A percentile compares a stretch with the other conserved stretches of the same genome.
phyloP scores from a whole-genome alignment of 805 yeast genomes.

The Phaffomyces opuntiae region DNA sequence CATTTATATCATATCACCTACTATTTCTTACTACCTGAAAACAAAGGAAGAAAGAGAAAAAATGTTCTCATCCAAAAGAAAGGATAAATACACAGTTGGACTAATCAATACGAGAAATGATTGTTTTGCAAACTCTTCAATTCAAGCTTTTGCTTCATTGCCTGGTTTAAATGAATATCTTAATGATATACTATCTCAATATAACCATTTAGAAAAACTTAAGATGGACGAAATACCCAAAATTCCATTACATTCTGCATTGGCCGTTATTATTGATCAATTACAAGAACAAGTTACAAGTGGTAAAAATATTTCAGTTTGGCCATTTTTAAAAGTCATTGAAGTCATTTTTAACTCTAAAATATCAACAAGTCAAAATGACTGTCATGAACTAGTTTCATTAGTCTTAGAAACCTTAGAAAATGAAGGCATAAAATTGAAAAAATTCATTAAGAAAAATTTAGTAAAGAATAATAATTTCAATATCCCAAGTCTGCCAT shows the following conservation, averaged over 20 bases:
- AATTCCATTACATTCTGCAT: slow-evolving; percentile 49
- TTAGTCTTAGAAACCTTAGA: slow-evolving; percentile 71
- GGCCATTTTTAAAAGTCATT: slow-evolving; percentile 69
- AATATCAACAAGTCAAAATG: slow-evolving; percentile 81
- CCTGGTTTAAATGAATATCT: slow-evolving; percentile 55
- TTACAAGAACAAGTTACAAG: slow-evolving; percentile 57
- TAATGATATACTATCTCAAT: slow-evolving; percentile 27
- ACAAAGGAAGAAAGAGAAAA: slow-evolving; percentile 16
- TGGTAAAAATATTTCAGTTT: slow-evolving; percentile 55
- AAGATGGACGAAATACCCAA: slow-evolving; percentile 25
- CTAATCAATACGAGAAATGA: slow-evolving; percentile 76
- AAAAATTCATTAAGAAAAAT: slow-evolving; percentile 23
- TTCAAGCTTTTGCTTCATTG: slow-evolving; percentile 70
- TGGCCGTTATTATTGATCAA: slow-evolving; percentile 44
- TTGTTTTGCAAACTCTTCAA: slow-evolving; percentile 85
- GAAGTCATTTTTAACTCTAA: slow-evolving; percentile 68
- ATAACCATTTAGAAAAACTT: slow-evolving; percentile 7
- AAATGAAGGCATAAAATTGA: slow-evolving; percentile 46
- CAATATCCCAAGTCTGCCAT: slow-evolving; percentile 60
- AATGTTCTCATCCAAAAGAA: slow-evolving; percentile 41
- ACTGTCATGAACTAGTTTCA: slow-evolving; percentile 90
- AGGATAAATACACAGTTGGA: slow-evolving; percentile 76
- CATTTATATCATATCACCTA: slow-evolving; percentile 27
- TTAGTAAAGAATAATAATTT: slow-evolving; percentile 6
- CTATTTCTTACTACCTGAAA: slow-evolving; percentile 15